phyloP scores from a whole-genome alignment of 768 basidiomycete genomes.

The Tylopilus balloui region DNA sequence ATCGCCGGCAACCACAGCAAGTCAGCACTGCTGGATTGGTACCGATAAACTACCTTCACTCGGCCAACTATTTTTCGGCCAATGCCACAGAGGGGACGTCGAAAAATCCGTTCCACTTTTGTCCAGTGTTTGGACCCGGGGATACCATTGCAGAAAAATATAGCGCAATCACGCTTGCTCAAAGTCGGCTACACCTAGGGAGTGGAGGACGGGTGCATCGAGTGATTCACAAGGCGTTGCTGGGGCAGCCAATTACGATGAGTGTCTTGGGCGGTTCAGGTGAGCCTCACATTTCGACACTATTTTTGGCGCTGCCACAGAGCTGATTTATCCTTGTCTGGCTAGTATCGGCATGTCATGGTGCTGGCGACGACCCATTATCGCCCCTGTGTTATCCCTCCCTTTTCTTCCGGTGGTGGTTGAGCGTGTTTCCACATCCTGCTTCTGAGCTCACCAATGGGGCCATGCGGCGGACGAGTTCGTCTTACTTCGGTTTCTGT shows the following conservation, averaged over 20 bases:
- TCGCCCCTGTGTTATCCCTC: slow-evolving; percentile 85
- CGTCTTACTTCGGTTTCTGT: slow-evolving; percentile 94
- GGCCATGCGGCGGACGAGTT: slow-evolving; percentile 87
- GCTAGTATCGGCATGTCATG: slow-evolving; percentile 90
- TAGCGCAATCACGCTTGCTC: slow-evolving; percentile 67
- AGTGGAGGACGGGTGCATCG: slow-evolving; percentile 80
- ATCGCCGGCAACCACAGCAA: slow-evolving; percentile 21
- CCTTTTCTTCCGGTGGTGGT: slow-evolving; percentile 98
- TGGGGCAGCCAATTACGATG: slow-evolving; percentile 84
- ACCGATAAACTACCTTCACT: slow-evolving; percentile 82
- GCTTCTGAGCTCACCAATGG: slow-evolving; percentile 98
- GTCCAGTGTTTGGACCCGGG: slow-evolving; percentile 79
- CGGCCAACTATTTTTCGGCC: slow-evolving; percentile 25
- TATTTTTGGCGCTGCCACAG: neutral
- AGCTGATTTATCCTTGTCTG: neutral
- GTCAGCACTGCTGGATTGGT: slow-evolving; percentile 45
- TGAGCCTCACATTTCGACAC: slow-evolving; percentile 34
- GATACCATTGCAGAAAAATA: slow-evolving; percentile 79
- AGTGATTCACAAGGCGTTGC: slow-evolving; percentile 76
- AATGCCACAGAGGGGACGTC: slow-evolving; percentile 35
- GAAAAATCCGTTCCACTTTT: slow-evolving; percentile 80
- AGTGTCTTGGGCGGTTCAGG: slow-evolving; percentile 87
- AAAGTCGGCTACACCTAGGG: slow-evolving; percentile 72
- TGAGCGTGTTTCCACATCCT: slow-evolving; percentile 94
- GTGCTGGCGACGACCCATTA: slow-evolving; percentile 87